Percentiles rank a stretch among this genome's conserved stretches.
These are phyloP conservation scores for Pseudocohnilembus persalinus DNA, from an alignment of 169 alveolate genomes.

Conservation along the genomic window DNA sequence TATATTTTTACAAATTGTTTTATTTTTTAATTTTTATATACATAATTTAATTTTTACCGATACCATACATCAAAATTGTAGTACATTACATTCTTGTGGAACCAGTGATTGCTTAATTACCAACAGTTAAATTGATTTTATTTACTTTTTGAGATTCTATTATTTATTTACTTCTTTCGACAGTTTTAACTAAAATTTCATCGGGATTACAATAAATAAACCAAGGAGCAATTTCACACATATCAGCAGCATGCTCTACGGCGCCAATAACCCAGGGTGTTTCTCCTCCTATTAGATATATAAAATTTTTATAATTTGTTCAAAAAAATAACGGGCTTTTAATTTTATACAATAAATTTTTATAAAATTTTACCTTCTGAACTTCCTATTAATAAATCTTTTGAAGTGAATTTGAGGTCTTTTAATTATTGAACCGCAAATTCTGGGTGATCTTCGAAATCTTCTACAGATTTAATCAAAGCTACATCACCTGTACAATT, in stretches of 20 bases:
- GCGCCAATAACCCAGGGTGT: constrained; percentile 51
- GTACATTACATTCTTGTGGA: constrained; percentile 49
- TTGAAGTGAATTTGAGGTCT: constrained; percentile 28
- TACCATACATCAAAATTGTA: constrained; percentile 34
- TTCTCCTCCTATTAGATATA: constrained; percentile 43
- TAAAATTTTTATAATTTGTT: too few relatives aligned
- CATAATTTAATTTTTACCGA: neutral
- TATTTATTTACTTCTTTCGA: constrained; percentile 28
- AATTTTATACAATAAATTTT: too few relatives aligned
- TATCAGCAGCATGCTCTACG: constrained; percentile 31
- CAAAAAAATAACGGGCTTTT: too few relatives aligned
- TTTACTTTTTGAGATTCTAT: constrained; percentile 24
- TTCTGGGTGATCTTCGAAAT: constrained; percentile 52
- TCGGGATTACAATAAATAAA: constrained; percentile 46
- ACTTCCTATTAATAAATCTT: constrained; percentile 37
- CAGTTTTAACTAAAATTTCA: constrained; percentile 21
- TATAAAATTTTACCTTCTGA: constrained; percentile 19
- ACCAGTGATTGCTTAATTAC: constrained; percentile 37
- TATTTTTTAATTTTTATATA: too few relatives aligned
- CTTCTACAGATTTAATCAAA: constrained; percentile 40
- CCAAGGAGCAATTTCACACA: constrained; percentile 27
- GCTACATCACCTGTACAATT: constrained; percentile 41
- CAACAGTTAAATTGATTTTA: constrained; percentile 36
- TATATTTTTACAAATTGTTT: too few relatives aligned
- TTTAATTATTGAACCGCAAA: constrained; percentile 41